These are phyloP conservation scores for Eugenia klotzschiana DNA, from an alignment of 441 rosid species.

Conservation along the genomic window DNA sequence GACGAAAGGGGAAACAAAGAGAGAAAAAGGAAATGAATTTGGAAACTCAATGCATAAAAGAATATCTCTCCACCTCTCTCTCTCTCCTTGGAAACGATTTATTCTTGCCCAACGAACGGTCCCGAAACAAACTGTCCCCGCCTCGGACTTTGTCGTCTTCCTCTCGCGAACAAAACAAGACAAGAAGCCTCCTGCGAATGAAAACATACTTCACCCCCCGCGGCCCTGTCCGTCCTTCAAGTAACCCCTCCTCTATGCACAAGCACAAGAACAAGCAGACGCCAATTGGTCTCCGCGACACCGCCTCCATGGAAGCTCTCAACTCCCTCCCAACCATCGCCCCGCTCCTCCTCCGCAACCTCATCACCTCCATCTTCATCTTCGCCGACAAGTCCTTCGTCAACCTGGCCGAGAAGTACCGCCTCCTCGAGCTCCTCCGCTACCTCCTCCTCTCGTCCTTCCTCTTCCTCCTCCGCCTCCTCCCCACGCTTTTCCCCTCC, in stretches of 20 bases:
- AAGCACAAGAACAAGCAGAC: too few species aligned
- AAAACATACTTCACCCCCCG: too few species aligned
- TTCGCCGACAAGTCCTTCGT: slow-evolving; percentile 49
- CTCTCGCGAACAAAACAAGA: neutral
- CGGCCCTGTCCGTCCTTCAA: neutral
- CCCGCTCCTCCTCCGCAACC: slow-evolving; percentile 40
- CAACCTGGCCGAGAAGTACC: slow-evolving; percentile 25
- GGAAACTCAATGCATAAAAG: neutral
- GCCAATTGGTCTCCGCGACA: neutral
- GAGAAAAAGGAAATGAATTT: neutral
- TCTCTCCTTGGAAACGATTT: neutral
- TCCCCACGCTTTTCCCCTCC: slow-evolving; percentile 23
- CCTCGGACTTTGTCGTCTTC: neutral
- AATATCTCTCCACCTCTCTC: too few species aligned
- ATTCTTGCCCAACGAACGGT: neutral
- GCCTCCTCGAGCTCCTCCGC: slow-evolving; percentile 36
- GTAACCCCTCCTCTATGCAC: neutral
- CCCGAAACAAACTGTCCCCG: neutral
- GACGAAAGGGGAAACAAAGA: neutral
- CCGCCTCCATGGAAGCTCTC: slow-evolving; percentile 14
- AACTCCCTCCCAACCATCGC: slow-evolving; percentile 23
- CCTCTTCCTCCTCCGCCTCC: slow-evolving; percentile 46
- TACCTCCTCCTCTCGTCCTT: slow-evolving; percentile 25
- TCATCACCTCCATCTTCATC: slow-evolving; percentile 29
- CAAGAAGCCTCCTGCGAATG: neutral